Percentiles rank a stretch among this genome's conserved stretches.
Evolutionary conservation across 768 basidiomycete species (phyloP).

Genomic region (Pluteus cervinus): DNA sequence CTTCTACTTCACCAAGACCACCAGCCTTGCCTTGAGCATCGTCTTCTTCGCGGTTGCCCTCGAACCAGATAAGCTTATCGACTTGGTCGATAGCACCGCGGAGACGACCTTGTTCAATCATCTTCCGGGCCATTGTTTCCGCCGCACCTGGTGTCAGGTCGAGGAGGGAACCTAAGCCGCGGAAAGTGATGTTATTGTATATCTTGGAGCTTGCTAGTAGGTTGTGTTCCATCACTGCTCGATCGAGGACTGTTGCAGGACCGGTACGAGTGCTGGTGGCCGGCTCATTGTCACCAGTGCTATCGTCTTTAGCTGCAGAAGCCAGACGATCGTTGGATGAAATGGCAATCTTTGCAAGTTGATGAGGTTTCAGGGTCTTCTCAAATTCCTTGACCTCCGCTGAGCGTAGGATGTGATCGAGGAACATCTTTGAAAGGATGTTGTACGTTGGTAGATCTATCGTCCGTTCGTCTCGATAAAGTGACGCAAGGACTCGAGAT

Average conservation of each 20-base stretch:
- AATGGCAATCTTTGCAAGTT: constrained; percentile 86
- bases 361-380: constrained; percentile 81
- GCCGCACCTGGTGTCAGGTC: constrained; percentile 89
- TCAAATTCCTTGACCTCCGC: constrained; percentile 90
- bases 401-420: constrained; percentile 92
- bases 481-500: constrained; percentile 84
- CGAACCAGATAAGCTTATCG: constrained; percentile 91
- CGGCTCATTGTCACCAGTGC: constrained; percentile 41
- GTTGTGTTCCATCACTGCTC: constrained; percentile 99
- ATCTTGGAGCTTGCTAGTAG: constrained; percentile 94
- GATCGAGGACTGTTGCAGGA: constrained; percentile 91
- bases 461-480: constrained; percentile 92
- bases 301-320: constrained; percentile 56
- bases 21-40: constrained; percentile 93
- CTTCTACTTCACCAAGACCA: constrained; percentile 85
- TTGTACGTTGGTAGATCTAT: constrained; percentile 74
- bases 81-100: constrained; percentile 96
- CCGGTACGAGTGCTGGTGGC: constrained; percentile 75
- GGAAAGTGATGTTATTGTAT: constrained; percentile 96
- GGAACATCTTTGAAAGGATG: constrained; percentile 96
- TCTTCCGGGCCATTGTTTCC: constrained; percentile 95
- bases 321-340: constrained; percentile 79
- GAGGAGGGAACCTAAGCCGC: constrained; percentile 85
- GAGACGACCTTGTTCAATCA: constrained; percentile 96
- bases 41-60: constrained; percentile 80